These are phyloP conservation scores for Salvia hispanica DNA, from an alignment of 257 asterid genomes.

Conservation along the genomic window DNA sequence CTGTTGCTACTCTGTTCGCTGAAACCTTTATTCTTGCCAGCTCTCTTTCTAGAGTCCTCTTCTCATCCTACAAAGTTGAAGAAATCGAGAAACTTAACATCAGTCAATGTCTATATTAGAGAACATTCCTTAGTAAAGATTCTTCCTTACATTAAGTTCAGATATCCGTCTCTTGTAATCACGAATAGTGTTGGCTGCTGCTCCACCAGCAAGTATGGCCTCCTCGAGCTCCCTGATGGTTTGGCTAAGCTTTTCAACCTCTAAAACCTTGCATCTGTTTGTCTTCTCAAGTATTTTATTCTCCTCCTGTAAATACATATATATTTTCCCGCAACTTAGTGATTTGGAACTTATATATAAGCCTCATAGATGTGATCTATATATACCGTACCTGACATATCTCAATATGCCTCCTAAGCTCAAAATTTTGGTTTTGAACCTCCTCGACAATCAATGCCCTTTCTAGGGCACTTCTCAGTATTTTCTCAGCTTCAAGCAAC, in stretches of 20 bases:
- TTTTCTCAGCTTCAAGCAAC: conserved; percentile 77
- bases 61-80: conserved; percentile 63
- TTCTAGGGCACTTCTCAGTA: conserved; percentile 72
- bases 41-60: conserved; percentile 82
- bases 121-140: neutral
- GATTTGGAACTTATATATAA: conserved; percentile 6
- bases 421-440: conserved; percentile 77
- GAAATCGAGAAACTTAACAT: conserved; percentile 15
- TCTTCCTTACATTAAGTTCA: conserved; percentile 65
- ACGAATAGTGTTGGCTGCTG: conserved; percentile 69
- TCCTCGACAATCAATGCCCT: conserved; percentile 84
- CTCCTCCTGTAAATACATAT: conserved; percentile 58
- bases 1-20: conserved; percentile 74
- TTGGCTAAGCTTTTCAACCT: conserved; percentile 81
- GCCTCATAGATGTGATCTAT: conserved; percentile 2
- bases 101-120: conserved; percentile 9
- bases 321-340: conserved; percentile 14
- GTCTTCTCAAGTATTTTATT: conserved; percentile 78
- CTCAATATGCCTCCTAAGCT: conserved; percentile 79
- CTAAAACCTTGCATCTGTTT: conserved; percentile 70
- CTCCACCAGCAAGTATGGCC: conserved; percentile 85
- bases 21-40: conserved; percentile 83
- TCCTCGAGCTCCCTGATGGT: conserved; percentile 82
- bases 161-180: conserved; percentile 67
- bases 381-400: conserved; percentile 62